Base-by-base conservation (phyloP, 495 filamentous ascomycete genomes). In the Xylaria bambusicola region DNA sequence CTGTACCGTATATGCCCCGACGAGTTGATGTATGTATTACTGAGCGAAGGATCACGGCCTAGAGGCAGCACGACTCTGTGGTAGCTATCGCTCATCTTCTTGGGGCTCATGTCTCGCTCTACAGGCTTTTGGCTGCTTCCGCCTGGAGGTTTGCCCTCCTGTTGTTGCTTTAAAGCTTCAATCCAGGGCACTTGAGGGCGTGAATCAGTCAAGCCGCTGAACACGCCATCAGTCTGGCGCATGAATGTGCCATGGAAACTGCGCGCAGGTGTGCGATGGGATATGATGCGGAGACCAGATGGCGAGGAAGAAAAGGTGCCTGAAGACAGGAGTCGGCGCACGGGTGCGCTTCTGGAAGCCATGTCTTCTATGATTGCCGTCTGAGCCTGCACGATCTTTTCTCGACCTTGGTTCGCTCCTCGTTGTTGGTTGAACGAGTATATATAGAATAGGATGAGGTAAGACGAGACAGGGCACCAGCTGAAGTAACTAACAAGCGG, bases 11-110 rank as follows among this genome's bases (percentile, higher is more conserved):
- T 75, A 47, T 77, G 75, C 44, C 75, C 75, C 2, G 75, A 76
- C 3, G 75, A 69, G 56, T 73, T 78, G 61, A 78, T 76, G 46
- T 78, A 78, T 13, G 69, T 69, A 54, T 78, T 73, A 10, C 72
- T 66, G 6, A 78, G 70, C 69, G 73, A 76, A 12, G 74, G 73
- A 47, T 78, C 74, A 26, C 67, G 66, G 1, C 68, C 74, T 1
- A 78, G 64, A 18, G 75, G 75, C n/a, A 78, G 63, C 23, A 78
- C 74, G 31, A 75, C 66, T 27, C 66, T 61, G 38, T 73, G 68
- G 52, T 71, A 75, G 52, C 74, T 76, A 20, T 78, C 73, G 17
- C 69, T 69, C 71, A 76, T 78, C 31, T 69, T 70, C 63, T 78
- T 78, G 7, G 75, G 75, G 1, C 63, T 62, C 52, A 54, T 54